Evolutionary conservation across 2,329 filamentous ascomycete species (phyloP).

Genomic region (Capronia coronata): DNA sequence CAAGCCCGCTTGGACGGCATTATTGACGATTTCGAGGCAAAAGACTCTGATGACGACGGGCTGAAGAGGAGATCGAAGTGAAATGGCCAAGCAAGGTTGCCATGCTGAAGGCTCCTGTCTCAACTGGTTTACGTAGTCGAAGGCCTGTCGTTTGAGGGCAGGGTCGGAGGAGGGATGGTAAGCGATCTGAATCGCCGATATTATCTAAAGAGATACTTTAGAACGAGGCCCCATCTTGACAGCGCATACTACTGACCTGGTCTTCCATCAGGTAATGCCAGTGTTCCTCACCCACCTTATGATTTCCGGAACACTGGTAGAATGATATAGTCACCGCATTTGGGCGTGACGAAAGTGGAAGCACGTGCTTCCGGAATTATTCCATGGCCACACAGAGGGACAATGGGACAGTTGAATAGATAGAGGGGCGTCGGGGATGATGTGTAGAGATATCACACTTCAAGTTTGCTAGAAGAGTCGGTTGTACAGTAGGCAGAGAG

Average conservation of each 20-base stretch:
- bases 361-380: conserved; percentile 28
- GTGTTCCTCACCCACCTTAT: conserved; percentile 28
- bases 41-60: conserved; percentile 83
- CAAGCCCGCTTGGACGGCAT: conserved; percentile 72
- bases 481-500: background rate
- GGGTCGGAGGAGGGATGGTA: conserved; percentile 73
- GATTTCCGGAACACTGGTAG: conserved; percentile 27
- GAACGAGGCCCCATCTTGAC: conserved; percentile 35
- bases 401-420: background rate
- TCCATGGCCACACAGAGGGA: conserved; percentile 11
- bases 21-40: conserved; percentile 87
- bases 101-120: conserved; percentile 77
- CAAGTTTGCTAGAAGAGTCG: background rate
- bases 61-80: conserved; percentile 67
- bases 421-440: background rate
- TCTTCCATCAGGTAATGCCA: conserved; percentile 30
- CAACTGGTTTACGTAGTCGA: conserved; percentile 59
- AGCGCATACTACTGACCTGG: conserved; percentile 29
- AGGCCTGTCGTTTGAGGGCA: conserved; percentile 69
- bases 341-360: conserved; percentile 25
- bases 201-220: conserved; percentile 43
- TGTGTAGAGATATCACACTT: background rate
- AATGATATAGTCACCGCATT: conserved; percentile 28
- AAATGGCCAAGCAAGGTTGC: conserved; percentile 82
- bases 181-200: conserved; percentile 77